Base-by-base conservation (phyloP, 257 asterid genomes). In the Orobanche coerulescens region DNA sequence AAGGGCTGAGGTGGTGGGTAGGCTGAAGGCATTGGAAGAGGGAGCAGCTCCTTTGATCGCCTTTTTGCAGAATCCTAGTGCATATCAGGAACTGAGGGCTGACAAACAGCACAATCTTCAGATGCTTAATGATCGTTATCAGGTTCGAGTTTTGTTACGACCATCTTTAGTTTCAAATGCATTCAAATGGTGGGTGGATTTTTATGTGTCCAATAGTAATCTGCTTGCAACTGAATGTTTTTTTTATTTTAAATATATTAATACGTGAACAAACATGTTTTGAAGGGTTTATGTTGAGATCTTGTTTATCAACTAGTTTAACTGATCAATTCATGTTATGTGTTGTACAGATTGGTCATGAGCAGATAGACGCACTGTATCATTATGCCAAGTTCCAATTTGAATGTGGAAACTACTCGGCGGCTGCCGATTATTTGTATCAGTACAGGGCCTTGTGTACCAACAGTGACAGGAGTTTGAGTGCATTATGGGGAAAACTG, bases 381-480 rank as follows among this genome's bases (percentile, higher is more conserved):
- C 95, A 88, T 64, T 91, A 82, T 72, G 96, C 94, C 22, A 91
- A 91, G 61, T 91, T 91, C 66, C 98, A 91, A 75, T 91, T 91
- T 81, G 98, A 91, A 81, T 91, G 98, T 82, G 98, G 98, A 10
- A 91, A 91, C 78, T 91, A 91, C 73, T 88, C 98, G 5, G 95
- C 94, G 18, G 98, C 98, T 71, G 97, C 98, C 0, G 97, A 93
- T 78, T 93, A 86, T 80, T 73, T 93, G 71, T 86, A 84, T 74
- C 99, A 83, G 78, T 93, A 93, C 71, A 72, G 92, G 61, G 87
- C 72, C 36, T 76, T 93, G 74, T 84, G 88, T 78, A 80, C 88
- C 28, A 90, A 83, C 70, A 74, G 76, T 55, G 99, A 89, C 46
- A 83, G 88, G 84, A 93, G 86, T 67, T 82, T 89, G 71, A 89